Percentiles rank a stretch among this genome's conserved stretches.
These are phyloP conservation scores for Blastobotrys peoriensis DNA, from an alignment of 805 yeast genomes.

Conservation along the genomic window DNA sequence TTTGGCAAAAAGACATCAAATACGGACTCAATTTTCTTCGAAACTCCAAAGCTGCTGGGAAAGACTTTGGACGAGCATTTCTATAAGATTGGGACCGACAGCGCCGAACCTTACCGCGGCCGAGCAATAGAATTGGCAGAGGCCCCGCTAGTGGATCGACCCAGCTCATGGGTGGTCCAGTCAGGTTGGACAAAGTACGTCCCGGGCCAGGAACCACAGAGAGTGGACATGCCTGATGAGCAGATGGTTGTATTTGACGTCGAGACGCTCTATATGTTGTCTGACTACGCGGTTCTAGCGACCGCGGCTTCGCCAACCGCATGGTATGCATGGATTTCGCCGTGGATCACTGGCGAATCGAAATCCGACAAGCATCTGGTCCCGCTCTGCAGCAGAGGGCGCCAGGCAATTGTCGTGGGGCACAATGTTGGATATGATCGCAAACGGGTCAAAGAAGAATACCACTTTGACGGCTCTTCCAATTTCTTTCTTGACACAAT, in stretches of 20 bases:
- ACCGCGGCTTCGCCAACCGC: constrained; percentile 70
- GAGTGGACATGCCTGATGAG: constrained; percentile 66
- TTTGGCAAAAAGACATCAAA: constrained; percentile 67
- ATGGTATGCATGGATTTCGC: constrained; percentile 96
- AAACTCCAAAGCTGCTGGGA: constrained; percentile 72
- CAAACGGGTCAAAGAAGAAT: constrained; percentile 80
- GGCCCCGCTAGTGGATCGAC: constrained; percentile 32
- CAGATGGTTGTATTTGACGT: constrained; percentile 78
- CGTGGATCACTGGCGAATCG: constrained; percentile 58
- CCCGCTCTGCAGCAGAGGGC: constrained; percentile 52
- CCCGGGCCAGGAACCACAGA: constrained; percentile 44
- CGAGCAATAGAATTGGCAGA: constrained; percentile 42
- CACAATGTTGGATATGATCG: constrained; percentile 90
- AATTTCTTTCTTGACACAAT: constrained; percentile 85
- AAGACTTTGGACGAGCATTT: constrained; percentile 77
- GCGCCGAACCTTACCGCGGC: constrained; percentile 54
- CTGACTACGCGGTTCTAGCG: constrained; percentile 74
- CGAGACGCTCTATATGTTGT: constrained; percentile 72
- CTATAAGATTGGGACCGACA: constrained; percentile 50
- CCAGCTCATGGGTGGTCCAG: constrained; percentile 44
- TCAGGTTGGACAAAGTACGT: constrained; percentile 83
- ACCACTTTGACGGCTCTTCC: constrained; percentile 56
- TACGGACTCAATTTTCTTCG: constrained; percentile 43
- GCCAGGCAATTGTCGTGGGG: constrained; percentile 66
- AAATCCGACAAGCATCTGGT: constrained; percentile 51